Evolutionary conservation across 208 protist species (phyloP).

Genomic region (Wallacemonas sp.): DNA sequence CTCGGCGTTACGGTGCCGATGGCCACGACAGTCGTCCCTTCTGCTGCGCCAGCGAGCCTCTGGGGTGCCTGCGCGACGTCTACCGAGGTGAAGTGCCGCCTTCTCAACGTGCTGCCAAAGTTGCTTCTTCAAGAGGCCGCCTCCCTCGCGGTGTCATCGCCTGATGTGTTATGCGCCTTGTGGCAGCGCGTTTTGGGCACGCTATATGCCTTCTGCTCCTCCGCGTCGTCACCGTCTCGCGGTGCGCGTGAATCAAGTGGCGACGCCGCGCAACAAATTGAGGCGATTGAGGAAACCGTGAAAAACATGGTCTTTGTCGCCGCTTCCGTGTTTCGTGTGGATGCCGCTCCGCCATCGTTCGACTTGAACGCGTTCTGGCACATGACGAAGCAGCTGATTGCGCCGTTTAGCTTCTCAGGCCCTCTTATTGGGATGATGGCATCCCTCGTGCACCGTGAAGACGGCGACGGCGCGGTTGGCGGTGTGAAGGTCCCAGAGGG

Average conservation of each 20-base stretch:
- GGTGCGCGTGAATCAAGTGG: conserved; percentile 24
- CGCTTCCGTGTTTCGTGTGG: conserved; percentile 7
- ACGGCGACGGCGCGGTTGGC: background rate
- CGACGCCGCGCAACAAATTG: conserved; percentile 47
- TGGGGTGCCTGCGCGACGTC: conserved; percentile 1
- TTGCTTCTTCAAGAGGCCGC: conserved; percentile 61
- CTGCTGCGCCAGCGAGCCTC: background rate
- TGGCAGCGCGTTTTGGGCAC: conserved; percentile 77
- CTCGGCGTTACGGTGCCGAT: background rate
- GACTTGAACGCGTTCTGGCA: conserved; percentile 3
- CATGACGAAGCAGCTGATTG: background rate
- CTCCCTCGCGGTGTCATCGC: conserved; percentile 24
- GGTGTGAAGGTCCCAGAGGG: background rate
- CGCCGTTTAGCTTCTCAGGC: conserved; percentile 8
- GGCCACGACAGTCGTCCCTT: conserved; percentile 14
- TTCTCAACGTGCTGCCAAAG: conserved; percentile 71
- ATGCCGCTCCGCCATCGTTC: background rate
- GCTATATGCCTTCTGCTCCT: conserved; percentile 71
- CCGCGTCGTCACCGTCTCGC: background rate
- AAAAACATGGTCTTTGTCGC: conserved; percentile 88
- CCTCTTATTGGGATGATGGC: background rate
- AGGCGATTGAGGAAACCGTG: conserved; percentile 85
- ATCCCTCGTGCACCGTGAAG: background rate
- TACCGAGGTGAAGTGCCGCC: conserved; percentile 63
- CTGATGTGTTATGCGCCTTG: conserved; percentile 45